Evolutionary conservation across 1,284 basidiomycete species (phyloP).

Genomic region (Cryptococcus maquisensis): DNA sequence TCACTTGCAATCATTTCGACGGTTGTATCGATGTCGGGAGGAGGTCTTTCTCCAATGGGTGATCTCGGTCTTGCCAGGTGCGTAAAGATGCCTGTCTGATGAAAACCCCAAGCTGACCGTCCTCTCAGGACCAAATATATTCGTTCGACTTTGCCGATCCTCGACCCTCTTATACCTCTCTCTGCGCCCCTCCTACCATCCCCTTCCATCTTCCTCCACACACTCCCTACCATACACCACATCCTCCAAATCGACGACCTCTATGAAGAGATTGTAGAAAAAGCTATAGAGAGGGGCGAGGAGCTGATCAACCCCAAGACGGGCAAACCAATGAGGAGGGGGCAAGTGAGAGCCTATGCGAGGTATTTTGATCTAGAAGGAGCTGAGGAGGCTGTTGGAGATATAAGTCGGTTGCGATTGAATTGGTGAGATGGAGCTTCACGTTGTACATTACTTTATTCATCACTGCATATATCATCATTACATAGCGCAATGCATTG

Average conservation of each 20-base stretch:
- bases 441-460: not conserved
- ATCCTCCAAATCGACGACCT: conserved; percentile 68
- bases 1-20: conserved; percentile 29
- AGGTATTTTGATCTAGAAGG: conserved; percentile 15
- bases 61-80: conserved; percentile 21
- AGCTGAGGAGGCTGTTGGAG: conserved; percentile 1
- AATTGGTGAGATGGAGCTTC: too few species aligned
- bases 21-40: conserved; percentile 40
- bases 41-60: not conserved
- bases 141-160: conserved; percentile 48
- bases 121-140: conserved; percentile 26
- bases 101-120: not conserved
- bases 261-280: conserved; percentile 34
- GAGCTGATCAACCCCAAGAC: conserved; percentile 37
- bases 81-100: not conserved
- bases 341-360: conserved; percentile 10
- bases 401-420: not conserved
- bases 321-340: conserved; percentile 35
- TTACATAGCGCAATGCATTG: not conserved
- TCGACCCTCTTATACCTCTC: conserved; percentile 49
- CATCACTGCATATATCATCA: not conserved
- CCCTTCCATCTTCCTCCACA: conserved; percentile 59
- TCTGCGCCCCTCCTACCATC: conserved; percentile 49
- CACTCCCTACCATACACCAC: conserved; percentile 64
- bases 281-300: conserved; percentile 27